Evolutionary conservation across 2,329 filamentous ascomycete genomes (phyloP), one percentile per base, ranked within the genome.

Genomic region (Ophiosphaerella korrae): DNA sequence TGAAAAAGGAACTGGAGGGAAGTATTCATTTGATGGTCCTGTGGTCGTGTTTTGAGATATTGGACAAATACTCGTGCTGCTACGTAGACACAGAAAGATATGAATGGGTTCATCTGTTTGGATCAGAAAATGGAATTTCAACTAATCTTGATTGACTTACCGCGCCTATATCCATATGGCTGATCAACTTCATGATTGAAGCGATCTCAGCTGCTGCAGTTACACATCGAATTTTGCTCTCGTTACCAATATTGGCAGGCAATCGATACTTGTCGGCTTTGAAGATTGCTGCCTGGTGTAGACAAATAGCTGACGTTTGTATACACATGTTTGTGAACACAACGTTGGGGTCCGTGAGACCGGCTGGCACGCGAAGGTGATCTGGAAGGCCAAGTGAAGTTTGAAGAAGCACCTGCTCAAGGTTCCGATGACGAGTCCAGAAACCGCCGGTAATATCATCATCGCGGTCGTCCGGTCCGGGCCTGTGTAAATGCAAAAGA

Each of bases 201-300:
- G 92, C 89, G 68, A 97, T 95, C 70, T 97, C 92, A 50, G 92
- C 92, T 24, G 94, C 94, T 11, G 93, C 92, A 18, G 92, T 92
- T 52, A 97, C 91, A 65, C 94, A 97, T 54, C 94, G 84, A 12
- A 94, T 85, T 73, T 96, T 97, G 73, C 92, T 96, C 70, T 97
- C 93, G 1, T 89, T 86, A 57, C 89, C 87, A 40, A 97, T 87
- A 14, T 88, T 87, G 1, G 83, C 78, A 0, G 90, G 87, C 53
- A 97, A 78, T 45, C 86, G 84, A 73, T 96, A 88, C 75, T 92
- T 94, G 65, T 97, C 93, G 0, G 92, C 92, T 71, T 97, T 97
- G 81, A 93, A 97, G 16, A 99, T 97, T 23, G 94, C 94, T 2
- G 93, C 94, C 76, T 99, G 94, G 67, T 99, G 94, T n/a, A 99